Percentiles rank a stretch among this genome's conserved stretches.
These are phyloP conservation scores for Trametes sanguinea DNA, from an alignment of 768 basidiomycete species.

Conservation along the genomic window DNA sequence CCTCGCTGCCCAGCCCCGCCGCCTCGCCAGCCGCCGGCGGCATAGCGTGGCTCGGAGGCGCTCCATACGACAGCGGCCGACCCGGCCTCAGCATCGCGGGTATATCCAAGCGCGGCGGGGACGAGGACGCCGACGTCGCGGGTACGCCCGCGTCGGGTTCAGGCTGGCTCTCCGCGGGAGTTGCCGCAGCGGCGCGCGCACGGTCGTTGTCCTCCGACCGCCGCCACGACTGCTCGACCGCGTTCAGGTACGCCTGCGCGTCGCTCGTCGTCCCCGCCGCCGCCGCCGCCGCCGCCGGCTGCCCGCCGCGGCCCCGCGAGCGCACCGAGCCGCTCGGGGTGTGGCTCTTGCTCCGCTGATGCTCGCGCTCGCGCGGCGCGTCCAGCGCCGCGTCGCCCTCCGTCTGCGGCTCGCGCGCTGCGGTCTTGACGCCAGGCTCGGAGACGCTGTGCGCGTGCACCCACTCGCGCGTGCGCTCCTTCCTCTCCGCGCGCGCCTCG, in stretches of 20 bases:
- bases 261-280: neutral
- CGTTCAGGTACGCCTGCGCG: slow-evolving; percentile 12
- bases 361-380: neutral
- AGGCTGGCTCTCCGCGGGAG: neutral
- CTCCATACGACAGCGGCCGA: neutral
- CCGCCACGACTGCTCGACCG: slow-evolving; percentile 2
- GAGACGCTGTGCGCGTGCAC: slow-evolving; percentile 17
- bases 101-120: slow-evolving; percentile 13
- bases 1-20: too few species aligned
- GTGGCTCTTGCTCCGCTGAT: neutral
- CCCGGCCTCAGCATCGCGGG: slow-evolving; percentile 10
- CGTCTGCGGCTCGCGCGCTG: too few species aligned
- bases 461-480: slow-evolving; percentile 21
- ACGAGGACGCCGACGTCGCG: neutral
- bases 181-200: neutral
- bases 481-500: slow-evolving; percentile 12
- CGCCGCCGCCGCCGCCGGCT: neutral
- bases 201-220: slow-evolving; percentile 3
- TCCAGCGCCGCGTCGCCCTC: neutral
- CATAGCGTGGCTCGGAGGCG: too few species aligned
- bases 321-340: neutral
- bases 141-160: neutral
- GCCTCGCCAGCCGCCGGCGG: too few species aligned
- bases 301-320: neutral
- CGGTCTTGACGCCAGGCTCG: neutral